Conservation (phyloP, 2,329 filamentous ascomycete species). For the Calcarisporium arbuscula region DNA sequence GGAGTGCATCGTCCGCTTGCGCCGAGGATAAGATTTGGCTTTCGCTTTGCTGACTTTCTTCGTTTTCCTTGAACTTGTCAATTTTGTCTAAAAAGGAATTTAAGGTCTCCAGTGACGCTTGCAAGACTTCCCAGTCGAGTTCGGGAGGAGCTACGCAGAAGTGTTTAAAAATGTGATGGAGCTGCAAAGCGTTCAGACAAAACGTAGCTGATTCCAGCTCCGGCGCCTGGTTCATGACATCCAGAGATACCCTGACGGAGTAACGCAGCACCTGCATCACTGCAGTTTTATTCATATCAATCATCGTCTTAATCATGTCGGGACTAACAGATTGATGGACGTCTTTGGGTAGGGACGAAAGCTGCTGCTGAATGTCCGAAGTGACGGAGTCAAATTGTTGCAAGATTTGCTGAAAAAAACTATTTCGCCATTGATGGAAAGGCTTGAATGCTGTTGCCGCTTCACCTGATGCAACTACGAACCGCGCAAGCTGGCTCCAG, state of each 20-base stretch:
- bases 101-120: constrained; percentile 38
- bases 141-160: constrained; percentile 36
- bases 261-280: constrained; percentile 46
- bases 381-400: constrained; percentile 52
- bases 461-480: constrained; percentile 43
- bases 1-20: constrained; percentile 39
- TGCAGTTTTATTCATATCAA: constrained; percentile 45
- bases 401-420: constrained; percentile 50
- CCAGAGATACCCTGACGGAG: constrained; percentile 41
- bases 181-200: constrained; percentile 42
- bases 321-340: constrained; percentile 34
- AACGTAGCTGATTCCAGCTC: constrained; percentile 42
- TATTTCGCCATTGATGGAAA: constrained; percentile 44
- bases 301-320: constrained; percentile 41
- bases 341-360: constrained; percentile 42
- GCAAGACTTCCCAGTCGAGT: constrained; percentile 43
- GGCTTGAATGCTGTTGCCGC: constrained; percentile 43
- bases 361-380: constrained; percentile 49
- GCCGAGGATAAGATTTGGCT: constrained; percentile 31
- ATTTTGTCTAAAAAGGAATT: constrained; percentile 40
- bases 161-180: constrained; percentile 45
- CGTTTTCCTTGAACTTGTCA: constrained; percentile 32
- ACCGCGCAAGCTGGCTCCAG: constrained; percentile 57
- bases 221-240: constrained; percentile 41
- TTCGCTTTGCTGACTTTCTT: constrained; percentile 31